Evolutionary conservation across 2,329 filamentous ascomycete genomes (phyloP).

Genomic region (Pezicula carpinea): DNA sequence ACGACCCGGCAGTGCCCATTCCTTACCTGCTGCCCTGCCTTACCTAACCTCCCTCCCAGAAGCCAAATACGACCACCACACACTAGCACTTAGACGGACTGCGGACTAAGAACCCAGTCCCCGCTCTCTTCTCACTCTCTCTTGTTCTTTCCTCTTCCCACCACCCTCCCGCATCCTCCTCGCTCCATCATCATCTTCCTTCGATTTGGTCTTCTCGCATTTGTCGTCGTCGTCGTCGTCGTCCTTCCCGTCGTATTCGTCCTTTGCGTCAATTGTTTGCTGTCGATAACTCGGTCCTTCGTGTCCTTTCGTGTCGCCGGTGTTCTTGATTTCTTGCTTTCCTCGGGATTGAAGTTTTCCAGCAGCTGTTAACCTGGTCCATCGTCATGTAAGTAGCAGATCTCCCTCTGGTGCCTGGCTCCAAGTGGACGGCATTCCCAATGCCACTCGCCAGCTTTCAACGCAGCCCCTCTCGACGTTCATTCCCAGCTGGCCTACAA

Average conservation of each 20-base stretch:
- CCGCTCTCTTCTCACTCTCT: conserved; percentile 5
- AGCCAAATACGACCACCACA: too few relatives aligned
- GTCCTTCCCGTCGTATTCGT: conserved; percentile 14
- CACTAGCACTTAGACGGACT: too few relatives aligned
- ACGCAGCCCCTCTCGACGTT: conserved; percentile 11
- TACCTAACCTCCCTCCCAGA: too few relatives aligned
- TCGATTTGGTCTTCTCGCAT: neutral
- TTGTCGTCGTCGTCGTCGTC: neutral
- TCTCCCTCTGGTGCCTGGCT: conserved; percentile 22
- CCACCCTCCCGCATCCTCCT: conserved; percentile 20
- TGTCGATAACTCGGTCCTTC: conserved; percentile 29
- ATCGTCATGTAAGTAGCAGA: conserved; percentile 22
- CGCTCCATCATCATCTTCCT: conserved; percentile 4
- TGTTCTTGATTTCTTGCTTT: conserved; percentile 31
- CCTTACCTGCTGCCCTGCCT: too few relatives aligned
- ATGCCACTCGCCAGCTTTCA: conserved; percentile 21
- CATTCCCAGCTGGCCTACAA: neutral
- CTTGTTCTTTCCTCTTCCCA: conserved; percentile 16
- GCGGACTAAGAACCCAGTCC: neutral
- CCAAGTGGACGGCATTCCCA: conserved; percentile 24
- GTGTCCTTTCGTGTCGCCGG: conserved; percentile 30
- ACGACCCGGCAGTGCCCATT: too few relatives aligned
- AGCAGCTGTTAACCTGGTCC: conserved; percentile 24
- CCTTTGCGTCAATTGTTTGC: conserved; percentile 29
- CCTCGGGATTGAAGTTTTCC: conserved; percentile 22